phyloP scores from a whole-genome alignment of 2,329 filamentous ascomycete genomes.

The Phyllosticta citribraziliensis region DNA sequence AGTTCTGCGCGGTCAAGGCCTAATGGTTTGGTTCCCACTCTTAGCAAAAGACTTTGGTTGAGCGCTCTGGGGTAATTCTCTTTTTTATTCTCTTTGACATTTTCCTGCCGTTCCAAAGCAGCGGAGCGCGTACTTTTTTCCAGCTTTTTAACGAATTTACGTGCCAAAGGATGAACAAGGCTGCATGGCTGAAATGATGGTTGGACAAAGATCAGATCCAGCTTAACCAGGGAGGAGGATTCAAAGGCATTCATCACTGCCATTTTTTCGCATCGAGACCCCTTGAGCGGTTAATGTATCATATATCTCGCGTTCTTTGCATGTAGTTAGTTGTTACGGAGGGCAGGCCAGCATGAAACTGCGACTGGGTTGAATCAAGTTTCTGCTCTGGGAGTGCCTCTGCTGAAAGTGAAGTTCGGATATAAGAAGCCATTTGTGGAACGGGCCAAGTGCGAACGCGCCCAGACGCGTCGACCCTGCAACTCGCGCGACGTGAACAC shows the following conservation, averaged over 20 bases:
- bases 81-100: not conserved
- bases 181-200: not conserved
- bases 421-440: not conserved
- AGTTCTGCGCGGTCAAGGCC: conserved; percentile 68
- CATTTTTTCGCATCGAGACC: not conserved
- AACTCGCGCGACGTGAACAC: not conserved
- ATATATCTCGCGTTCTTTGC: not conserved
- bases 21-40: conserved; percentile 19
- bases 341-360: not conserved
- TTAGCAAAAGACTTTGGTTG: not conserved
- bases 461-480: conserved; percentile 5
- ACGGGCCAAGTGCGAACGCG: not conserved
- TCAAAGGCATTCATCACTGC: not conserved
- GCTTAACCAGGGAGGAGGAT: not conserved
- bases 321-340: not conserved
- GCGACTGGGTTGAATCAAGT: not conserved
- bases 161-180: not conserved
- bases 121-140: not conserved
- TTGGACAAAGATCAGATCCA: not conserved
- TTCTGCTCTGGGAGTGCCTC: not conserved
- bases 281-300: not conserved
- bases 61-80: not conserved
- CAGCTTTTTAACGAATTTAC: not conserved
- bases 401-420: not conserved
- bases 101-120: not conserved